Percentiles rank a stretch among this genome's conserved stretches.
Evolutionary conservation across 1,284 basidiomycete genomes (phyloP).

Genomic region (Tilletia indica): DNA sequence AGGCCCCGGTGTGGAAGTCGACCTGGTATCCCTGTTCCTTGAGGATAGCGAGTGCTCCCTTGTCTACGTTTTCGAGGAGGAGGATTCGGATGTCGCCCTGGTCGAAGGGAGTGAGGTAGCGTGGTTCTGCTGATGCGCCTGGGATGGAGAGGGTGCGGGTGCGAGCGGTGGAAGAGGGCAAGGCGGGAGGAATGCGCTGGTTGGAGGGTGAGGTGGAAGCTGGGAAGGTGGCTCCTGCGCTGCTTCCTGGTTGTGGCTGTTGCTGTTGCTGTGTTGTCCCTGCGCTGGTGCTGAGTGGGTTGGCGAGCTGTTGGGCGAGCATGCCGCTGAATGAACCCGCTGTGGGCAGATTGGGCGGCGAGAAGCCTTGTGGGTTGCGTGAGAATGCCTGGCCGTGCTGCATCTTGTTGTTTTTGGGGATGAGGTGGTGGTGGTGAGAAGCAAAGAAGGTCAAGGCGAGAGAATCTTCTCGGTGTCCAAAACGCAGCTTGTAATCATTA

Average conservation of each 20-base stretch:
- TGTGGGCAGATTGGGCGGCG: slow-evolving; percentile 34
- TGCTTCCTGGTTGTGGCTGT: not conserved
- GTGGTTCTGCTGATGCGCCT: slow-evolving; percentile 24
- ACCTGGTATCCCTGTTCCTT: slow-evolving; percentile 85
- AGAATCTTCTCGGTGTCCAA: too few relatives aligned
- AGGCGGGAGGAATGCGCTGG: slow-evolving; percentile 12
- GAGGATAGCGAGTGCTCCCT: slow-evolving; percentile 81
- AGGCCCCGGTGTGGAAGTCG: slow-evolving; percentile 81
- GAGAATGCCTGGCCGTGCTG: slow-evolving; percentile 31
- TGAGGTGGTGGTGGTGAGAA: not conserved
- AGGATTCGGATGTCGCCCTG: slow-evolving; percentile 62
- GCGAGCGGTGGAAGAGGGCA: slow-evolving; percentile 25
- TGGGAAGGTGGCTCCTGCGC: not conserved
- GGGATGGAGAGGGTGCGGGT: slow-evolving; percentile 34
- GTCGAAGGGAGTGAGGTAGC: slow-evolving; percentile 51
- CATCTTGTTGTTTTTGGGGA: not conserved
- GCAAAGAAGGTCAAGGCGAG: not conserved
- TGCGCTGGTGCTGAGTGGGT: slow-evolving; percentile 1
- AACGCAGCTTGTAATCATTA: too few relatives aligned
- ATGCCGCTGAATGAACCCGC: slow-evolving; percentile 46
- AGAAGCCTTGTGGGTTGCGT: slow-evolving; percentile 41
- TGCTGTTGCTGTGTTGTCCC: not conserved
- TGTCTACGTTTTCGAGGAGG: slow-evolving; percentile 91
- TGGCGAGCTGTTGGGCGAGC: slow-evolving; percentile 36
- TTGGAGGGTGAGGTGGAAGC: slow-evolving; percentile 2